These are phyloP conservation scores for Podospora sp. DNA, from an alignment of 495 filamentous ascomycete species.

Conservation along the genomic window DNA sequence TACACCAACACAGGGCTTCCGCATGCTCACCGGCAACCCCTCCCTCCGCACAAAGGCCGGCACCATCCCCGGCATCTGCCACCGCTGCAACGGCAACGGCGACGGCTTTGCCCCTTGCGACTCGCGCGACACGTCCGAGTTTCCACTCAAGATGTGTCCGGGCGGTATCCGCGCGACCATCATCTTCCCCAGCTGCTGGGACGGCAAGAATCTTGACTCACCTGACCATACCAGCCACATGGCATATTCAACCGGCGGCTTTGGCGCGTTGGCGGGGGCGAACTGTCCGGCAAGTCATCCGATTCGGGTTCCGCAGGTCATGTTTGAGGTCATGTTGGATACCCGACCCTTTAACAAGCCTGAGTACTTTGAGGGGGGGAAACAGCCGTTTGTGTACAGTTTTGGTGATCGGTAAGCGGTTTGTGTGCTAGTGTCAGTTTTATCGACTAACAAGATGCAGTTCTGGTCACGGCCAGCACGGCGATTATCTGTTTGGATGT, in stretches of 20 bases:
- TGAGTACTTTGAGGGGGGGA: conserved; percentile 41
- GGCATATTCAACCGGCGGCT: conserved; percentile 39
- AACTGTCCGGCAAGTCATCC: conserved; percentile 39
- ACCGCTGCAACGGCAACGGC: conserved; percentile 15
- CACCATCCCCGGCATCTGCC: conserved; percentile 39
- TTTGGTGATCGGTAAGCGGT: conserved; percentile 20
- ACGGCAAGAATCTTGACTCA: conserved; percentile 33
- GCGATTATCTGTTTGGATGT: conserved; percentile 29
- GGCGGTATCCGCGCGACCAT: conserved; percentile 41
- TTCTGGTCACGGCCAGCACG: conserved; percentile 19
- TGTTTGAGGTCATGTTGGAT: conserved; percentile 49
- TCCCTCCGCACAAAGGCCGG: conserved; percentile 28
- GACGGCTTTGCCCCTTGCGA: conserved; percentile 23
- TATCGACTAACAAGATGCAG: neutral
- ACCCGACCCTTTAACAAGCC: conserved; percentile 44
- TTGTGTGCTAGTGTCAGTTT: no score
- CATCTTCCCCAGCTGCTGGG: conserved; percentile 32
- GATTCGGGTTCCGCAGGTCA: conserved; percentile 41
- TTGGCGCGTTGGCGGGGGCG: conserved; percentile 27
- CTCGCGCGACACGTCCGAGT: conserved; percentile 27
- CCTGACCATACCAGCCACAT: conserved; percentile 43
- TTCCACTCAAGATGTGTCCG: conserved; percentile 35
- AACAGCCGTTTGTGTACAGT: conserved; percentile 49
- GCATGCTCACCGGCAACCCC: conserved; percentile 70
- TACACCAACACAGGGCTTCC: conserved; percentile 50